Evolutionary conservation across 805 yeast species (phyloP).

Genomic region (Wickerhamiella siamensis): DNA sequence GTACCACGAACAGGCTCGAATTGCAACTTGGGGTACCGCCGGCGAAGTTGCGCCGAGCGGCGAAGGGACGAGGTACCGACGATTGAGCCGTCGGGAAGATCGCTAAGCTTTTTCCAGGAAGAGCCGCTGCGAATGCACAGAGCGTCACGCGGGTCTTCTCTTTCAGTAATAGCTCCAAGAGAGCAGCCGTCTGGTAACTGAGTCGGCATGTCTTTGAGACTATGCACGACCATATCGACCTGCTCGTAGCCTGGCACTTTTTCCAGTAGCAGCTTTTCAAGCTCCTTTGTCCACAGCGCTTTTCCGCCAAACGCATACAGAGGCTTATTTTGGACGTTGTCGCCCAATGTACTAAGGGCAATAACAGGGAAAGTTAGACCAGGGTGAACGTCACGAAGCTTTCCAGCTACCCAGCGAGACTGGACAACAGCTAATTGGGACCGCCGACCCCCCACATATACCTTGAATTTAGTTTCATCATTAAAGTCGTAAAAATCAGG

Average conservation of each 20-base stretch:
- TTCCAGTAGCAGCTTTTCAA: constrained; percentile 57
- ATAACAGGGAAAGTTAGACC: constrained; percentile 57
- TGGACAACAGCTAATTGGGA: constrained; percentile 80
- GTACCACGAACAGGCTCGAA: constrained; percentile 85
- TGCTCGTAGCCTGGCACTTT: constrained; percentile 49
- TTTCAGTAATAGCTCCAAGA: constrained; percentile 68
- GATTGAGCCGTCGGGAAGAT: constrained; percentile 69
- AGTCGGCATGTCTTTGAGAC: constrained; percentile 86
- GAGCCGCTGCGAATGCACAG: constrained; percentile 58
- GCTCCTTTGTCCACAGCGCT: constrained; percentile 89
- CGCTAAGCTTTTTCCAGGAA: constrained; percentile 46
- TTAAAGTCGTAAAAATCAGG: constrained; percentile 19
- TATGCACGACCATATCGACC: constrained; percentile 83
- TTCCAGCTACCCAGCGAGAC: constrained; percentile 53
- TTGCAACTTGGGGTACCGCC: constrained; percentile 56
- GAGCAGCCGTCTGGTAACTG: constrained; percentile 77
- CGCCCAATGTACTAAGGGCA: constrained; percentile 80
- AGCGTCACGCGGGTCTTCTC: constrained; percentile 93
- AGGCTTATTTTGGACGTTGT: constrained; percentile 71
- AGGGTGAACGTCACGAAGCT: constrained; percentile 47
- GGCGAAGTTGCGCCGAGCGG: constrained; percentile 78
- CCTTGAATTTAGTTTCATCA: constrained; percentile 17
- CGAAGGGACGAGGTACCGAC: constrained; percentile 94
- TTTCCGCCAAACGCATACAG: constrained; percentile 93
- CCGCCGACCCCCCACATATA: constrained; percentile 67